Evolutionary conservation across 2,329 filamentous ascomycete species (phyloP).

Genomic region (Ramularia endophylla): DNA sequence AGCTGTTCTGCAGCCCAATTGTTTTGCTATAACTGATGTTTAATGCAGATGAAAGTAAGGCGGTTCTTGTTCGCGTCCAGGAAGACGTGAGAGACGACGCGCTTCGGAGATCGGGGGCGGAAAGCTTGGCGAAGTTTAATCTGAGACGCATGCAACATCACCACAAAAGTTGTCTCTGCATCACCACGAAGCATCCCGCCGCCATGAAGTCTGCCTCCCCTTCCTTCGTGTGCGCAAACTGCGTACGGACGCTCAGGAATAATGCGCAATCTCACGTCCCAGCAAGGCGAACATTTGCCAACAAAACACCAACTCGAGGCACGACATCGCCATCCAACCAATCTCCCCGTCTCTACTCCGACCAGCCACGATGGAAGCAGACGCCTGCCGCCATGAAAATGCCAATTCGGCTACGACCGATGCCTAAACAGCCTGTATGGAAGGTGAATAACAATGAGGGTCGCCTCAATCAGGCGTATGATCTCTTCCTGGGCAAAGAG

Average conservation of each 20-base stretch:
- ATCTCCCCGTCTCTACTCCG: conserved; percentile 10
- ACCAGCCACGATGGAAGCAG: conserved; percentile 44
- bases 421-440: conserved; percentile 55
- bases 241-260: conserved; percentile 22
- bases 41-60: background rate
- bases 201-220: conserved; percentile 19
- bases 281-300: conserved; percentile 8
- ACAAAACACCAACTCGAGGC: conserved; percentile 15
- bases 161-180: background rate
- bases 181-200: background rate
- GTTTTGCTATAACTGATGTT: background rate
- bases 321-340: conserved; percentile 18
- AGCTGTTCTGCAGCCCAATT: background rate
- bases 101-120: conserved; percentile 2
- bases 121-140: background rate
- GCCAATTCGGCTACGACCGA: conserved; percentile 50
- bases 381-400: conserved; percentile 45
- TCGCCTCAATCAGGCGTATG: conserved; percentile 71
- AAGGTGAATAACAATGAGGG: conserved; percentile 68
- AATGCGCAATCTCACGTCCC: background rate
- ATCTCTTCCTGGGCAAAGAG: conserved; percentile 60
- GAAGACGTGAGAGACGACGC: background rate
- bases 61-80: too few species aligned
- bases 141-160: background rate
- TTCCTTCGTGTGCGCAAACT: conserved; percentile 28